A percentile compares a stretch with the other conserved stretches of the same genome.
These are phyloP conservation scores for Suillus decipiens DNA, from an alignment of 768 basidiomycete genomes.

Conservation along the genomic window DNA sequence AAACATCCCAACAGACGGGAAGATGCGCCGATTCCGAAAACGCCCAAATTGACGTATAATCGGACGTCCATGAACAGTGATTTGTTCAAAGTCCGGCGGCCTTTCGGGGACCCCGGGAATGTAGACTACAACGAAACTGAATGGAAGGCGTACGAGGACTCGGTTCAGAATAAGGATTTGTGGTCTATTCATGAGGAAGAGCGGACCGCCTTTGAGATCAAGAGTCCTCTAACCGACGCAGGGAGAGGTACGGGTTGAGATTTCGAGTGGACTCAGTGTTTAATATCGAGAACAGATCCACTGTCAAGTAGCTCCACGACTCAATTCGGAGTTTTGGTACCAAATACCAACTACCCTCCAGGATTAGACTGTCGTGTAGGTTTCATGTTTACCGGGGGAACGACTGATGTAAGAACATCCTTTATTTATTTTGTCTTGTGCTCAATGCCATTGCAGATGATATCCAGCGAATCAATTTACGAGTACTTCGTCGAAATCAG, in stretches of 20 bases:
- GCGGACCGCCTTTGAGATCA: constrained; percentile 20
- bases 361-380: constrained; percentile 13
- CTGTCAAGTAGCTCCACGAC: not conserved
- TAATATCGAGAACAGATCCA: not conserved
- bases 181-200: constrained; percentile 25
- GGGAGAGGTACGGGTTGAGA: not conserved
- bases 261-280: constrained; percentile 7
- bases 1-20: not conserved
- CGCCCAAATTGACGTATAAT: not conserved
- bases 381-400: not conserved
- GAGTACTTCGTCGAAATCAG: constrained; percentile 20
- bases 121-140: too few species aligned
- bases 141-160: not conserved
- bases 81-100: too few species aligned
- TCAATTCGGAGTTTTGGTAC: constrained; percentile 21
- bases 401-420: not conserved
- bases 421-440: not conserved
- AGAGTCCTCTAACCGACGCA: not conserved
- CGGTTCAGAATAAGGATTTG: constrained; percentile 13
- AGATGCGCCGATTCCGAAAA: constrained; percentile 5
- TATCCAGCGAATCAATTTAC: constrained; percentile 15
- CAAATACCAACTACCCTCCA: constrained; percentile 24
- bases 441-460: constrained; percentile 1
- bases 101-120: too few species aligned
- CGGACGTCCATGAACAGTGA: too few species aligned